Conservation (phyloP, 805 yeast genomes). For the Ogataea saltuana region DNA sequence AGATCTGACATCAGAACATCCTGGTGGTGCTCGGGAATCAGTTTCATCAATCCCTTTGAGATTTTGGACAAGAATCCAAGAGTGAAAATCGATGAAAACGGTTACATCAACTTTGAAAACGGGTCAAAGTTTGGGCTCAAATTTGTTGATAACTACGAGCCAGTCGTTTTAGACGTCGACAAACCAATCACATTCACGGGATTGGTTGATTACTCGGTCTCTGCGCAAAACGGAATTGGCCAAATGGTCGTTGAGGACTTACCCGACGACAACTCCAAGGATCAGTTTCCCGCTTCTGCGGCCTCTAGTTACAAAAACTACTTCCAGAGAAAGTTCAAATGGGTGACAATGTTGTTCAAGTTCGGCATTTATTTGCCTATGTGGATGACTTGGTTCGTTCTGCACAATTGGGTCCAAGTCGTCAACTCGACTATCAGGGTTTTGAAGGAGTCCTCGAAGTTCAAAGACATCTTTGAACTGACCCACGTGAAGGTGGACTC, state of each 20-base stretch:
- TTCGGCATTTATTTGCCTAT: constrained; percentile 58
- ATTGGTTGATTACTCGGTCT: constrained; percentile 17
- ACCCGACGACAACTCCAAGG: constrained; percentile 19
- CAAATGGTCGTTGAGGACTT: constrained; percentile 25
- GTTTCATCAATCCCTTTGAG: constrained; percentile 59
- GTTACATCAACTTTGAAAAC: constrained; percentile 43
- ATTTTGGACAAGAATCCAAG: constrained; percentile 35
- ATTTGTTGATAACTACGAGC: constrained; percentile 54
- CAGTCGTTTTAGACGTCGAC: constrained; percentile 54
- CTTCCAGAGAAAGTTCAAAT: constrained; percentile 40
- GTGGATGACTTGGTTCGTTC: constrained; percentile 59
- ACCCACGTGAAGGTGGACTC: constrained; percentile 8
- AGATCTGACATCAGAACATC: constrained; percentile 79
- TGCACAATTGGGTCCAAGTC: constrained; percentile 42
- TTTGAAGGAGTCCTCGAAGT: constrained; percentile 31
- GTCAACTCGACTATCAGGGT: constrained; percentile 34
- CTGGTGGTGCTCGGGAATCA: constrained; percentile 81
- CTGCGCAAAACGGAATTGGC: constrained; percentile 12
- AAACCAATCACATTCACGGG: constrained; percentile 42
- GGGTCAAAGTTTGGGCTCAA: constrained; percentile 41
- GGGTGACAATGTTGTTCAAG: constrained; percentile 48
- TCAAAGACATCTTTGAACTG: constrained; percentile 26
- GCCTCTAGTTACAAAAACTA: constrained; percentile 12
- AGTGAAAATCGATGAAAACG: constrained; percentile 41
- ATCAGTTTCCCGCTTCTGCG: constrained; percentile 4